A percentile compares a stretch with the other conserved stretches of the same genome.
Evolutionary conservation across 129 eudicot genomes (phyloP).

Genomic region (Artemisia argyi): DNA sequence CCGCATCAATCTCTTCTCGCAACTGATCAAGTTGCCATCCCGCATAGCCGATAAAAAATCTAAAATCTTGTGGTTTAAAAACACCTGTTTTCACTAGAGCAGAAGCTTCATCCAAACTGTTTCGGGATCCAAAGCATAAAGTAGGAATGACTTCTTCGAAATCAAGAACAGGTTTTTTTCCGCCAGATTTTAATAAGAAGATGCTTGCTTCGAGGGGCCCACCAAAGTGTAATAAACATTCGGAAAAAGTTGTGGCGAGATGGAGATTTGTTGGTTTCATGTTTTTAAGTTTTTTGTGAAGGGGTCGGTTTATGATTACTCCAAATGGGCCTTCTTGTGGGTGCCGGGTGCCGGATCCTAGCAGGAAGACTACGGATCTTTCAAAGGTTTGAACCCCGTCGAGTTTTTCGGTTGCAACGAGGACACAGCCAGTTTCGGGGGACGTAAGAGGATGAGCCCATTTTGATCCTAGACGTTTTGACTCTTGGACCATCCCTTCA

Average conservation of each 20-base stretch:
- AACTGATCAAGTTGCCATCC: constrained; percentile 96
- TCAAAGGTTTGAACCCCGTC: constrained; percentile 83
- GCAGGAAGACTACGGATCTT: constrained; percentile 84
- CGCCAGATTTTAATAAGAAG: constrained; percentile 54
- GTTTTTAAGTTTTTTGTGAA: constrained; percentile 70
- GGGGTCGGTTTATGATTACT: constrained; percentile 76
- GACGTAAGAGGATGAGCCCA: constrained; percentile 96
- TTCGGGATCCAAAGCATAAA: constrained; percentile 64
- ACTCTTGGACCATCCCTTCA: constrained; percentile 26
- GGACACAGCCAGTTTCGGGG: constrained; percentile 89
- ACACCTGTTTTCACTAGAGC: constrained; percentile 67
- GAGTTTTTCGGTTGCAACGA: constrained; percentile 89
- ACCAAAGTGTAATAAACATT: constrained; percentile 85
- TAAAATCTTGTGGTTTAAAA: constrained; percentile 67
- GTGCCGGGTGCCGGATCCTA: constrained; percentile 75
- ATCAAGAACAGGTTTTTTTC: constrained; percentile 38
- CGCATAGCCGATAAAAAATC: constrained; percentile 85
- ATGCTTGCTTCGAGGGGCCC: constrained; percentile 93
- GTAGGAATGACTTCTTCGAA: constrained; percentile 77
- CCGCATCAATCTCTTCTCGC: constrained; percentile 67
- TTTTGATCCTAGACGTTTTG: constrained; percentile 68
- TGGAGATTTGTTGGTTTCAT: constrained; percentile 78
- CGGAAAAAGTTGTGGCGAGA: constrained; percentile 80
- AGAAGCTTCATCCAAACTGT: constrained; percentile 79
- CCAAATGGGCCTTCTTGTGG: constrained; percentile 90